phyloP scores from a whole-genome alignment of 306 rosid species.

The Trifolium fragiferum region DNA sequence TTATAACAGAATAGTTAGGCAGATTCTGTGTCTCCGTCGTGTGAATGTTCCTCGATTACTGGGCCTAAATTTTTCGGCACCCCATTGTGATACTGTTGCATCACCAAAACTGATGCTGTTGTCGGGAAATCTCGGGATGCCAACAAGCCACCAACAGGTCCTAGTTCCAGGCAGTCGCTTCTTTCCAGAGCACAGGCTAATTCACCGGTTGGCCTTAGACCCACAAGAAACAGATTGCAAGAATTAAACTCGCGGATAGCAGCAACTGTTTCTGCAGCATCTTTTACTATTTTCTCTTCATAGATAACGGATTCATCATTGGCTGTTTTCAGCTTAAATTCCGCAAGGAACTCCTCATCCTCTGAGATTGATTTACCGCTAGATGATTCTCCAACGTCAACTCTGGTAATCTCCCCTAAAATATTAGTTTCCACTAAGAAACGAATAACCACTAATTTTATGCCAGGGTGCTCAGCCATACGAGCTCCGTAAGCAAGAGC shows the following conservation, averaged over 20 bases:
- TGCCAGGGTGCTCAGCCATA: constrained; percentile 91
- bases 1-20: neutral
- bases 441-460: constrained; percentile 56
- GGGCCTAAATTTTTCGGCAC: constrained; percentile 28
- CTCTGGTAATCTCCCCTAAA: constrained; percentile 50
- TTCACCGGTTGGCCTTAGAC: constrained; percentile 53
- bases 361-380: constrained; percentile 27
- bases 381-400: constrained; percentile 45
- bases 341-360: constrained; percentile 59
- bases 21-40: constrained; percentile 8
- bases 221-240: constrained; percentile 66
- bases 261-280: constrained; percentile 48
- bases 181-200: constrained; percentile 40
- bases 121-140: constrained; percentile 57
- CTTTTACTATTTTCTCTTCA: constrained; percentile 51
- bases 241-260: constrained; percentile 40
- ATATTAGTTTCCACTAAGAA: constrained; percentile 49
- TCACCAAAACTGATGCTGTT: constrained; percentile 64
- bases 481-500: constrained; percentile 78
- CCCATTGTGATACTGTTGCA: constrained; percentile 46
- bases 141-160: constrained; percentile 57
- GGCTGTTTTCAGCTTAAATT: constrained; percentile 47
- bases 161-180: constrained; percentile 47
- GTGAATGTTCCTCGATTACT: constrained; percentile 1
- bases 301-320: constrained; percentile 54